These are phyloP conservation scores for Gossypium lobatum DNA, from an alignment of 441 rosid genomes.

Conservation along the genomic window DNA sequence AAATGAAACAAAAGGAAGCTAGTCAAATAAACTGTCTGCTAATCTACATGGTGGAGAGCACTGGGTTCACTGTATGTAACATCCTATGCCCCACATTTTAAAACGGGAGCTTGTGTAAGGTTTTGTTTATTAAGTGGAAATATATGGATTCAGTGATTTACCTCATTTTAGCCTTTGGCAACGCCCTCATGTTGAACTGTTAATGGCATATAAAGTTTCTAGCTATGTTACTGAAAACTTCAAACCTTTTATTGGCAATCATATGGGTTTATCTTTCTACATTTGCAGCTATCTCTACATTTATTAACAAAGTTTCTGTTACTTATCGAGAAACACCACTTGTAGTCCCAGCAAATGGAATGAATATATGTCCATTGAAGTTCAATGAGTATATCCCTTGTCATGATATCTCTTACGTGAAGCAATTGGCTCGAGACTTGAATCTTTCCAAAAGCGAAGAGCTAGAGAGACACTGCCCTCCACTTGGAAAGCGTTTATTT, in stretches of 20 bases:
- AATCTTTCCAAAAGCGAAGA: conserved; percentile 69
- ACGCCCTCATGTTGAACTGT: background rate
- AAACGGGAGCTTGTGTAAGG: background rate
- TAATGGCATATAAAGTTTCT: background rate
- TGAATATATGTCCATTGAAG: conserved; percentile 51
- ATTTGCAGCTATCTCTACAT: conserved; percentile 37
- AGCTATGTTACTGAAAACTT: background rate
- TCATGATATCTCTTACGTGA: conserved; percentile 35
- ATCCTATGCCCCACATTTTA: background rate
- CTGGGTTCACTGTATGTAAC: background rate
- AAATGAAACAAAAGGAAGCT: background rate
- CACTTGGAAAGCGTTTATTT: conserved; percentile 63
- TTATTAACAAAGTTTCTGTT: conserved; percentile 49
- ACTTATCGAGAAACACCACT: conserved; percentile 45
- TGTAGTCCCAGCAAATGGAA: conserved; percentile 41
- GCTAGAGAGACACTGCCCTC: conserved; percentile 86
- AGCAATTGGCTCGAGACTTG: conserved; percentile 46
- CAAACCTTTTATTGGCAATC: conserved; percentile 4
- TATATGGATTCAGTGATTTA: background rate
- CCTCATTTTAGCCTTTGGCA: background rate
- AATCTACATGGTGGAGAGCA: background rate
- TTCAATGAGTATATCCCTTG: conserved; percentile 60
- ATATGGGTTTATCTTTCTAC: conserved; percentile 5
- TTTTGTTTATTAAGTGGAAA: background rate
- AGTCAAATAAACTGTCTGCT: background rate